Evolutionary conservation across 202 grass and related monocot genomes (phyloP).

Genomic region (Eragrostis tef): DNA sequence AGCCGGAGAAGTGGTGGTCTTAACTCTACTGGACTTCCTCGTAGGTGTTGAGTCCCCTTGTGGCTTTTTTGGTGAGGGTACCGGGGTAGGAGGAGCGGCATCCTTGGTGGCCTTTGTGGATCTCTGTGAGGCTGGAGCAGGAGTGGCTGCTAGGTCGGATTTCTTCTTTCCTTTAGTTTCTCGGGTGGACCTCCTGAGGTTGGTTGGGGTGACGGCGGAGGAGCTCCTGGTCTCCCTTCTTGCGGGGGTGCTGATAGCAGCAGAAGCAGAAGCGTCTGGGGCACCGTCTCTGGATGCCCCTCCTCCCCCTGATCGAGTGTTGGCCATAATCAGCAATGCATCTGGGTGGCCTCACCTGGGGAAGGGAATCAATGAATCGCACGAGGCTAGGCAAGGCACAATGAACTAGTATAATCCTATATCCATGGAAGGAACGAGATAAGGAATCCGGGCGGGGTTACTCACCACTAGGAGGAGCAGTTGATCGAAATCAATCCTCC

Average conservation of each 20-base stretch:
- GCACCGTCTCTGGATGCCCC: slow-evolving; percentile 43
- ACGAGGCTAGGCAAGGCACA: not conserved
- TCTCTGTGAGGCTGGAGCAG: slow-evolving; percentile 28
- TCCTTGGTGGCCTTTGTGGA: slow-evolving; percentile 23
- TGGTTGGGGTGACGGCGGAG: not conserved
- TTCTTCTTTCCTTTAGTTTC: slow-evolving; percentile 56
- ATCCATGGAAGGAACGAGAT: not conserved
- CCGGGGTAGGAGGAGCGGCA: not conserved
- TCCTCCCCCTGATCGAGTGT: slow-evolving; percentile 57
- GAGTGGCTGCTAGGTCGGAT: not conserved
- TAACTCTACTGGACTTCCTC: slow-evolving; percentile 49
- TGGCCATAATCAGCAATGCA: slow-evolving; percentile 41
- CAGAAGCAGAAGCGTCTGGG: not conserved
- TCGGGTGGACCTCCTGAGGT: slow-evolving; percentile 74
- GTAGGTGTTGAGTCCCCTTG: slow-evolving; percentile 31
- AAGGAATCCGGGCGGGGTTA: not conserved
- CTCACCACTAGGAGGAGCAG: not conserved
- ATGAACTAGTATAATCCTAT: not conserved
- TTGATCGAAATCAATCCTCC: not conserved
- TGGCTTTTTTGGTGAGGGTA: slow-evolving; percentile 36
- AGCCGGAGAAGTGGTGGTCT: slow-evolving; percentile 25
- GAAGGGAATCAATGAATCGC: not conserved
- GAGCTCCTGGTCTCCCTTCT: slow-evolving; percentile 42
- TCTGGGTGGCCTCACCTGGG: not conserved
- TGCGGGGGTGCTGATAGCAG: slow-evolving; percentile 23